Base-by-base conservation (phyloP, 2,329 filamentous ascomycete genomes). In the Neoascochyta sp. region DNA sequence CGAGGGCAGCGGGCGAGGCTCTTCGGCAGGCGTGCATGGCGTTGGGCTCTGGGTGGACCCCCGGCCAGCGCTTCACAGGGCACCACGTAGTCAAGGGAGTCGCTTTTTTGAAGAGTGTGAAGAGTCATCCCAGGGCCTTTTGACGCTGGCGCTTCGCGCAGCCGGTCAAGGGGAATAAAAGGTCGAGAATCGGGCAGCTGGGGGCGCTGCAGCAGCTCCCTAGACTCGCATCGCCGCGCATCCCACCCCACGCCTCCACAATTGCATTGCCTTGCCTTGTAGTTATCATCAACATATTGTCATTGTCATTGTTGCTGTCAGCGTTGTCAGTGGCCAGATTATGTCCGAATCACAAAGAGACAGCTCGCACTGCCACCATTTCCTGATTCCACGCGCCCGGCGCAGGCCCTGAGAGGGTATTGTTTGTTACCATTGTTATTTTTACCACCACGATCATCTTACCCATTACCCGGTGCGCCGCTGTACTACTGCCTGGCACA, bases 311-410 rank as follows among this genome's bases (percentile, higher is more conserved):
- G 24, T 27, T 27, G 23, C 25, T 31, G 33, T 27, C 32, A 38
- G 29, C 33, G 37, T 36, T 38, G 30, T 38, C 37, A 21, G 16
- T 29, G 35, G 38, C 41, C 41, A 53, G 51, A 49, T 46, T 50
- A 62, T 62, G 57, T 60, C 47, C 47, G 45, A 47, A 37, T 45
- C 50, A 48, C 34, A 38, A 41, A 32, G 49, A 39, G 24, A 43
- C 37, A 45, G 41, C 45, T 33, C n/a, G n/a, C n/a, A n/a, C n/a
- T n/a, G n/a, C n/a, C n/a, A n/a, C n/a, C 50, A 54, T 43, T 49
- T 43, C 43, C 45, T 57, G 48, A 58, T 59, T 47, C 48, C 55
- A 46, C 54, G 55, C 54, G 45, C 50, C 31, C 48, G 57, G 46
- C 57, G 56, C 43, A 52, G 47, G 27, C 41, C 46, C 30, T 49